A percentile compares a stretch with the other conserved stretches of the same genome.
These are phyloP conservation scores for Exophiala bonariae DNA, from an alignment of 2,329 filamentous ascomycete genomes.

Conservation along the genomic window DNA sequence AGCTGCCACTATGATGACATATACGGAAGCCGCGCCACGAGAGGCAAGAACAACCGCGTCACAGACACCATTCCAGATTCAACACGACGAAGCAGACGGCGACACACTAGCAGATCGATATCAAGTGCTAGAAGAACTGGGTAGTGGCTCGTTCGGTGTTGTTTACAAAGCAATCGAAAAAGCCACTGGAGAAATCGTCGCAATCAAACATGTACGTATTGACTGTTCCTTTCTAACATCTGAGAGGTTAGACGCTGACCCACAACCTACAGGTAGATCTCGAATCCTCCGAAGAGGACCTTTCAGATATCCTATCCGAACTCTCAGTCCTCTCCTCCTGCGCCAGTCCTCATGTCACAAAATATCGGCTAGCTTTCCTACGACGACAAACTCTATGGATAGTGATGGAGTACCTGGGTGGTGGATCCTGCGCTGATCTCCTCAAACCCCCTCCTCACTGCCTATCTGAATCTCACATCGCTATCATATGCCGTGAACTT, in stretches of 20 bases:
- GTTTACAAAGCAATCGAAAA: constrained; percentile 97
- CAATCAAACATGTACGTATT: constrained; percentile 83
- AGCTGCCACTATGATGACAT: constrained; percentile 5
- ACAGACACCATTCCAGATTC: constrained; percentile 20
- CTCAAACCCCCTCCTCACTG: constrained; percentile 48
- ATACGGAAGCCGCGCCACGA: constrained; percentile 18
- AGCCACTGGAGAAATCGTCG: constrained; percentile 85
- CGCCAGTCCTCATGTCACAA: constrained; percentile 84
- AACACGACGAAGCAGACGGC: constrained; percentile 25
- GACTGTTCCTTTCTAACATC: constrained; percentile 93
- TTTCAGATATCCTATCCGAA: constrained; percentile 96
- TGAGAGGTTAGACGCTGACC: constrained; percentile 45
- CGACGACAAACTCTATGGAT: constrained; percentile 98
- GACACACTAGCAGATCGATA: constrained; percentile 66
- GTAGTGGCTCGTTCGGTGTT: constrained; percentile 92
- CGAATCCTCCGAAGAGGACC: constrained; percentile 97
- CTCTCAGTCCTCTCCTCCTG: constrained; percentile 95
- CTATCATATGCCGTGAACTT: constrained; percentile 90
- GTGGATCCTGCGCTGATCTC: constrained; percentile 91
- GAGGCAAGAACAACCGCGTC: constrained; percentile 3
- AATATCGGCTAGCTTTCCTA: constrained; percentile 96
- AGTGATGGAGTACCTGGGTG: constrained; percentile 96
- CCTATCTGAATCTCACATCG: constrained; percentile 82
- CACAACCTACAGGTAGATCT: constrained; percentile 75
- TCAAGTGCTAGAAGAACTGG: constrained; percentile 93